A percentile compares a stretch with the other conserved stretches of the same genome.
These are phyloP conservation scores for Lanzia echinophila DNA, from an alignment of 2,329 filamentous ascomycete species.

Conservation along the genomic window DNA sequence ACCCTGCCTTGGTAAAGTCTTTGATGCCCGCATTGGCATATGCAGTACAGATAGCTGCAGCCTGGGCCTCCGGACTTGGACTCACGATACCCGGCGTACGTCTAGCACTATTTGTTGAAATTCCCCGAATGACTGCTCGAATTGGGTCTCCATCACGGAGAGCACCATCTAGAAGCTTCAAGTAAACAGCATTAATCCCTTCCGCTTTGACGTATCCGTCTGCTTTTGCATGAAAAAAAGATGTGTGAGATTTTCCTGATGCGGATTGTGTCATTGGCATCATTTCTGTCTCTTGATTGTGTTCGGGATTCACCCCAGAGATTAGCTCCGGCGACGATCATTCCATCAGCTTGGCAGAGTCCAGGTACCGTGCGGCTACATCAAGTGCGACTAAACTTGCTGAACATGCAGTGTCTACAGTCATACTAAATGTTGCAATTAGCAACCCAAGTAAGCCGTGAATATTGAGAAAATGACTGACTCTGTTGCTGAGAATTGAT, in stretches of 20 bases:
- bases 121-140: slow-evolving; percentile 3
- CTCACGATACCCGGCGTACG: slow-evolving; percentile 1
- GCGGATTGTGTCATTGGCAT: slow-evolving; percentile 5
- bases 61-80: slow-evolving; percentile 6
- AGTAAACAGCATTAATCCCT: not conserved
- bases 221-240: not conserved
- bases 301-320: slow-evolving; percentile 8
- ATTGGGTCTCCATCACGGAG: slow-evolving; percentile 6
- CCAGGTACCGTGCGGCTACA: slow-evolving; percentile 23
- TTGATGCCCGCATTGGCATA: slow-evolving; percentile 5
- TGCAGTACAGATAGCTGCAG: slow-evolving; percentile 1
- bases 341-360: slow-evolving; percentile 31
- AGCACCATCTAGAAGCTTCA: slow-evolving; percentile 2
- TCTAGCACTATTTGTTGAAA: slow-evolving; percentile 4
- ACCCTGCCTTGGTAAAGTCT: not conserved
- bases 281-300: not conserved
- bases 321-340: slow-evolving; percentile 26
- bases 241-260: slow-evolving; percentile 5
- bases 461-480: slow-evolving; percentile 50
- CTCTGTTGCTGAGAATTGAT: slow-evolving; percentile 39
- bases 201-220: slow-evolving; percentile 7
- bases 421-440: slow-evolving; percentile 37
- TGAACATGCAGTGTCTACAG: slow-evolving; percentile 52
- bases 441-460: slow-evolving; percentile 39
- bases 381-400: slow-evolving; percentile 49